phyloP scores from a whole-genome alignment of 495 filamentous ascomycete species.

The Trichocladium antarcticum region DNA sequence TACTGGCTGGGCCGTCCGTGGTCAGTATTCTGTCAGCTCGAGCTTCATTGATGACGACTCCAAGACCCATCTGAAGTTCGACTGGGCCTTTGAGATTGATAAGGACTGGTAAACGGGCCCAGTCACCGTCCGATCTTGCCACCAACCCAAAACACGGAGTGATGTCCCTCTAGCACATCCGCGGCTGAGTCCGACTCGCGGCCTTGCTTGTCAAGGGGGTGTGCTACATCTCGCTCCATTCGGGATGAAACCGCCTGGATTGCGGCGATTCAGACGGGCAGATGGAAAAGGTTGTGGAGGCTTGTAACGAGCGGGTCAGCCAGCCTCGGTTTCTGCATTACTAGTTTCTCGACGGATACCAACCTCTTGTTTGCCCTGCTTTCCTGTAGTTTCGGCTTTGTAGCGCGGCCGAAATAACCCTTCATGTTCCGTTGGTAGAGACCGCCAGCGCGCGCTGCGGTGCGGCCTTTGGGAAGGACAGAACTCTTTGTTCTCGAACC shows the following conservation, averaged over 20 bases:
- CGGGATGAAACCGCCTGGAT: background rate
- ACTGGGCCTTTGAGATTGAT: slow-evolving; percentile 87
- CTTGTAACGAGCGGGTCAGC: background rate
- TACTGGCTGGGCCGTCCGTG: slow-evolving; percentile 74
- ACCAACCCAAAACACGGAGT: too few species aligned
- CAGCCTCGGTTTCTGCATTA: background rate
- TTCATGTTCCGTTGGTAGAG: too few species aligned
- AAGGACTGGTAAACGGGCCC: slow-evolving; percentile 67
- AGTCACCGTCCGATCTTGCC: too few species aligned
- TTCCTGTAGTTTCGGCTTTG: too few species aligned
- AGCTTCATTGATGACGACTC: slow-evolving; percentile 91
- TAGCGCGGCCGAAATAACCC: too few species aligned
- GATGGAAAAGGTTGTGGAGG: background rate
- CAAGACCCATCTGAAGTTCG: slow-evolving; percentile 72
- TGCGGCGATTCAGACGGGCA: background rate
- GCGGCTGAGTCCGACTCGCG: too few species aligned
- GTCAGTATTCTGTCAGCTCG: slow-evolving; percentile 72
- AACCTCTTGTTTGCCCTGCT: too few species aligned
- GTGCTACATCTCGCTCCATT: background rate
- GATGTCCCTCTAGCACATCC: too few species aligned
- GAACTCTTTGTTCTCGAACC: background rate
- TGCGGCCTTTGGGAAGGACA: background rate
- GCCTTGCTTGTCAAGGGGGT: too few species aligned
- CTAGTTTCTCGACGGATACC: background rate
- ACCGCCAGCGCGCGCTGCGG: too few species aligned